These are phyloP conservation scores for Colletotrichum salicis DNA, from an alignment of 2,329 filamentous ascomycete genomes.

Conservation along the genomic window DNA sequence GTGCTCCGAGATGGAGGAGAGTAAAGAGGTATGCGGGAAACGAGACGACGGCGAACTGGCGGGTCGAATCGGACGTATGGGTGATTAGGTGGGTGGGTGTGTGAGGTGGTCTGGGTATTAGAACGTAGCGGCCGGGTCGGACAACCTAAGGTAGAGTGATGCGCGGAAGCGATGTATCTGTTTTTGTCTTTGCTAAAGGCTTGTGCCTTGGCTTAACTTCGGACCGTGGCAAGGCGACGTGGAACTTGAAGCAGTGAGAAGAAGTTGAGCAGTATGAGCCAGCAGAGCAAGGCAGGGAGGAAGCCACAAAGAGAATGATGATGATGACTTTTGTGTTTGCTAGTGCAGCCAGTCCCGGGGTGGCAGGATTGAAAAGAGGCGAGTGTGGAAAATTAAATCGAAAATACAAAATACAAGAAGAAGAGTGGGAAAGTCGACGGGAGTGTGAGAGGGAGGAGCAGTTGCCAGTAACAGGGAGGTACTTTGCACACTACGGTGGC, in stretches of 20 bases:
- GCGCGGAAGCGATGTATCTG: neutral
- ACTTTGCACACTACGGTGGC: neutral
- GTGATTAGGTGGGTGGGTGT: too few species aligned
- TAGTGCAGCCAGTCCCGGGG: conserved; percentile 18
- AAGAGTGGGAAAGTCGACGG: neutral
- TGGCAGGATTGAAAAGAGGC: conserved; percentile 17
- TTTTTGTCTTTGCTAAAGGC: neutral
- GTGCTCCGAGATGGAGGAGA: neutral
- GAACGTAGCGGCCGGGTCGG: neutral
- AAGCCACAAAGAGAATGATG: conserved; percentile 30
- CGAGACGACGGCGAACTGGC: conserved; percentile 32
- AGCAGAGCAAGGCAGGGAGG: conserved; percentile 20
- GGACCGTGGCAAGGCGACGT: conserved; percentile 14
- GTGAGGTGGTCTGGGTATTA: conserved; percentile 4
- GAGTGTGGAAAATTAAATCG: neutral
- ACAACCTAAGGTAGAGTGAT: neutral
- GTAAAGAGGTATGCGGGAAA: conserved; percentile 12
- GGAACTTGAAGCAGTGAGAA: neutral
- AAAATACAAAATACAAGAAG: neutral
- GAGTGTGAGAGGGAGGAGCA: conserved; percentile 8
- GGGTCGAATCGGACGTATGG: conserved; percentile 28
- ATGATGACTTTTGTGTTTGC: conserved; percentile 32
- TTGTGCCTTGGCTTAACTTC: neutral
- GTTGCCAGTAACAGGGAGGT: neutral
- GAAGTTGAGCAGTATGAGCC: neutral